Base-by-base conservation (phyloP, 2,329 filamentous ascomycete genomes). In the Alternaria sp. region DNA sequence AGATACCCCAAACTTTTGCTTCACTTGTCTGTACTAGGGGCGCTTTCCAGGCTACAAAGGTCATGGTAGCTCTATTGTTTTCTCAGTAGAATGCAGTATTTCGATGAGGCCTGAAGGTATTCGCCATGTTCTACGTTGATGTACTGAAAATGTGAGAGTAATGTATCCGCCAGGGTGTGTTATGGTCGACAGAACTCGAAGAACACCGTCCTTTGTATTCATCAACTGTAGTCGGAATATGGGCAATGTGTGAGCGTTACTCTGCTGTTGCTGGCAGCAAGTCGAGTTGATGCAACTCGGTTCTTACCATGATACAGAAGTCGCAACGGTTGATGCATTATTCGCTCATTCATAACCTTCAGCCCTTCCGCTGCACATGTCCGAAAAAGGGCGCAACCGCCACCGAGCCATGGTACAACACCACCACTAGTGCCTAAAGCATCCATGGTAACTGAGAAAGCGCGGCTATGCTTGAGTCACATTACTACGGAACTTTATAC, bases 1-100 rank as follows among this genome's bases (percentile, higher is more conserved):
- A 85, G 57, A 84, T 92, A 6, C 86, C 89, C 0, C 82, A 82
- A 21, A 82, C 90, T 15, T 93, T 92, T 68, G 82, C 86, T 50
- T 84, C 85, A 60, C 78, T 92, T 14, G 79, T 91, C 1, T 82
- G 82, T 18, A 85, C 84, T 2, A 84, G 84, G 30, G 86, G 87
- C 45, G 85, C 87, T 9, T 85, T 86, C 66, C 79, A 78, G 49
- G 89, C 89, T 20, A 84, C 89, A 6, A 85, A 83, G 69, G 87
- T 85, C 2, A 83, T 91, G 55, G 85, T 89, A 14, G 86, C 87
- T n/a, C 78, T 92, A 30, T 70, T 92, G 47, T 81, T 81, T 61
- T 23, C 66, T 15, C 68, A 67, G 18, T 70, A 68, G 60, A 43
- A 4, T n/a, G 18, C 11, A 8, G 12, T 12, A 5, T 23, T n/a